A percentile compares a stretch with the other conserved stretches of the same genome.
These are phyloP conservation scores for Candida tropicalis DNA, from an alignment of 1,139 yeast genomes.

Conservation along the genomic window DNA sequence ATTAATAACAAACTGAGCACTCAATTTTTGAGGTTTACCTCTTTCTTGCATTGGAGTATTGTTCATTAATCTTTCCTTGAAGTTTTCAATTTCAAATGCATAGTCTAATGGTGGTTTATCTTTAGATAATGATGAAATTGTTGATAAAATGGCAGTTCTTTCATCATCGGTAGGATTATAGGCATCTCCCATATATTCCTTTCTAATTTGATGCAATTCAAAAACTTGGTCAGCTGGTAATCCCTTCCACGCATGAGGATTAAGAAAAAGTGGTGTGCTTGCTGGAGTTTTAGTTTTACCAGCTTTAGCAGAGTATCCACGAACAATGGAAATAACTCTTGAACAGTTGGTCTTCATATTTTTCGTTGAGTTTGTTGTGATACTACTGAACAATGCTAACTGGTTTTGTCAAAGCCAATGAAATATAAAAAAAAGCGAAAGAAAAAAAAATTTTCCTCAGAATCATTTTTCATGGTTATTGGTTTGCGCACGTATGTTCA, in stretches of 20 bases:
- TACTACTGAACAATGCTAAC: too few relatives aligned
- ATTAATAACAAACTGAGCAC: constrained; percentile 41
- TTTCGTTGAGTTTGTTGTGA: background rate
- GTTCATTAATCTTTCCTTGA: constrained; percentile 48
- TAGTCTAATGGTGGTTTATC: constrained; percentile 43
- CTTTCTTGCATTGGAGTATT: constrained; percentile 42
- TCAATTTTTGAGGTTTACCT: constrained; percentile 44
- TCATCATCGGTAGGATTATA: constrained; percentile 57
- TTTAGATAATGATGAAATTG: constrained; percentile 35
- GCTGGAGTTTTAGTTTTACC: constrained; percentile 7
- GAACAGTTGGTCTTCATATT: background rate
- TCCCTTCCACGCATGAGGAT: constrained; percentile 72
- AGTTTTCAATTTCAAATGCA: constrained; percentile 48
- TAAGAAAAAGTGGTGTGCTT: constrained; percentile 37
- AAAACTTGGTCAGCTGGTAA: constrained; percentile 65
- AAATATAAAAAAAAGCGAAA: background rate
- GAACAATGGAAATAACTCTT: background rate
- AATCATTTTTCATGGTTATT: background rate
- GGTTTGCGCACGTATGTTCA: background rate
- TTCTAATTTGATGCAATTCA: constrained; percentile 61
- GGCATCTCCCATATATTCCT: constrained; percentile 54
- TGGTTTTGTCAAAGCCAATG: background rate
- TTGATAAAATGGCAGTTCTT: constrained; percentile 49
- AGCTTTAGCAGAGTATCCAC: background rate
- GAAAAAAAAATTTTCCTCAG: background rate